These are phyloP conservation scores for Flammula alnicola DNA, from an alignment of 1,284 basidiomycete species.

Conservation along the genomic window DNA sequence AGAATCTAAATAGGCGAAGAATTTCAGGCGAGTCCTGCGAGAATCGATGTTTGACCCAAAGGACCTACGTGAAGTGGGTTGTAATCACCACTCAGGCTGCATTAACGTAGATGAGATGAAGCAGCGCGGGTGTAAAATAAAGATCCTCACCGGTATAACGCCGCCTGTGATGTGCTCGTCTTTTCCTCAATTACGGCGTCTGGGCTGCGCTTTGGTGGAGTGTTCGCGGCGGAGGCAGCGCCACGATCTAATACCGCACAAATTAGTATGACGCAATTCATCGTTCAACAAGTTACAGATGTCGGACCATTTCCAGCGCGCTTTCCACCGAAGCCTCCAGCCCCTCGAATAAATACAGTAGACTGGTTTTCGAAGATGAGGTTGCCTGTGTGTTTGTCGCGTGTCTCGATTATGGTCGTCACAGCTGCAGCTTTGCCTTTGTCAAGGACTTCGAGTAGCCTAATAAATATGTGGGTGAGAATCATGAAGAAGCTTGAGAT, in stretches of 20 bases:
- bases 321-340: slow-evolving; percentile 95
- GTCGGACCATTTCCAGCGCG: slow-evolving; percentile 74
- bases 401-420: slow-evolving; percentile 78
- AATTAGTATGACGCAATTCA: slow-evolving; percentile 6
- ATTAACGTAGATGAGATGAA: background rate
- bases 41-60: too few species aligned
- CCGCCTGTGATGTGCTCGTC: slow-evolving; percentile 83
- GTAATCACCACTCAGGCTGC: slow-evolving; percentile 63
- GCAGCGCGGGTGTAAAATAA: background rate
- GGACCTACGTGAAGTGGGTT: slow-evolving; percentile 93
- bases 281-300: slow-evolving; percentile 21
- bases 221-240: slow-evolving; percentile 84
- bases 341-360: slow-evolving; percentile 92
- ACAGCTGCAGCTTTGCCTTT: slow-evolving; percentile 94
- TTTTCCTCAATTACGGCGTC: slow-evolving; percentile 89
- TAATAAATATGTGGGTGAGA: slow-evolving; percentile 29
- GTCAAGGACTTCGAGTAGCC: slow-evolving; percentile 81
- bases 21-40: too few species aligned
- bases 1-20: slow-evolving; percentile 72
- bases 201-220: slow-evolving; percentile 81
- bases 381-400: slow-evolving; percentile 79
- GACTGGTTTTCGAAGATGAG: slow-evolving; percentile 92
- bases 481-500: background rate
- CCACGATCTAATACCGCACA: slow-evolving; percentile 76
- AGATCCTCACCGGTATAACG: slow-evolving; percentile 79